These are phyloP conservation scores for Mortierella sp. DNA, from an alignment of 371 early-diverging fungal species.

Conservation along the genomic window DNA sequence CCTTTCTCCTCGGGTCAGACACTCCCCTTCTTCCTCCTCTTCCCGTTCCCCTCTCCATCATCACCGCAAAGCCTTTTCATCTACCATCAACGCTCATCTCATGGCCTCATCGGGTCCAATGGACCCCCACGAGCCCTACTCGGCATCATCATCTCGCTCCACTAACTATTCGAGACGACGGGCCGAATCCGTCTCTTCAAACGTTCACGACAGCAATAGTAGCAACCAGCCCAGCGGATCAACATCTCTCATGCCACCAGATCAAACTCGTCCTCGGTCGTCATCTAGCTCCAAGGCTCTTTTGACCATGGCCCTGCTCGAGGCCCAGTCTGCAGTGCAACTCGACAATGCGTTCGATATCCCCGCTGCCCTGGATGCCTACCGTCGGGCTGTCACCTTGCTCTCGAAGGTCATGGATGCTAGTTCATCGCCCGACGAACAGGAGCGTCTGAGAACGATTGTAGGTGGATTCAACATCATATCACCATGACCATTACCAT, in stretches of 20 bases:
- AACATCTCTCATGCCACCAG: slow-evolving; percentile 25
- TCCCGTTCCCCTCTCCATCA: neutral
- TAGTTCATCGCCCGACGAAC: slow-evolving; percentile 43
- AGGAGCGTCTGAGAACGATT: slow-evolving; percentile 46
- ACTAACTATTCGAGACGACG: slow-evolving; percentile 21
- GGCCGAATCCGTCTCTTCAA: slow-evolving; percentile 32
- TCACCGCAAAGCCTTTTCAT: neutral
- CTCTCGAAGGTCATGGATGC: slow-evolving; percentile 46
- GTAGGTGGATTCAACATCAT: slow-evolving; percentile 20
- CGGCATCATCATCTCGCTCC: slow-evolving; percentile 27
- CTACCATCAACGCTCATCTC: neutral
- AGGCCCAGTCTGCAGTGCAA: slow-evolving; percentile 52
- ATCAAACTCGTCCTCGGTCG: slow-evolving; percentile 39
- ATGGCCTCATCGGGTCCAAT: slow-evolving; percentile 30
- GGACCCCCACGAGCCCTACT: slow-evolving; percentile 19
- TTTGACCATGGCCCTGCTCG: slow-evolving; percentile 46
- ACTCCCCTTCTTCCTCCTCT: neutral
- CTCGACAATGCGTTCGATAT: slow-evolving; percentile 50
- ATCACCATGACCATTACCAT: neutral
- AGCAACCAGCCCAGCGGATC: slow-evolving; percentile 26
- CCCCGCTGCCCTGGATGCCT: slow-evolving; percentile 36
- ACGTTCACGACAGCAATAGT: slow-evolving; percentile 10
- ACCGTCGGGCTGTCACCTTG: slow-evolving; percentile 35
- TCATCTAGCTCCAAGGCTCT: slow-evolving; percentile 48
- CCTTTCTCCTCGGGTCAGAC: neutral